phyloP scores from a whole-genome alignment of 1,284 basidiomycete species.

The Cerioporus squamosus region DNA sequence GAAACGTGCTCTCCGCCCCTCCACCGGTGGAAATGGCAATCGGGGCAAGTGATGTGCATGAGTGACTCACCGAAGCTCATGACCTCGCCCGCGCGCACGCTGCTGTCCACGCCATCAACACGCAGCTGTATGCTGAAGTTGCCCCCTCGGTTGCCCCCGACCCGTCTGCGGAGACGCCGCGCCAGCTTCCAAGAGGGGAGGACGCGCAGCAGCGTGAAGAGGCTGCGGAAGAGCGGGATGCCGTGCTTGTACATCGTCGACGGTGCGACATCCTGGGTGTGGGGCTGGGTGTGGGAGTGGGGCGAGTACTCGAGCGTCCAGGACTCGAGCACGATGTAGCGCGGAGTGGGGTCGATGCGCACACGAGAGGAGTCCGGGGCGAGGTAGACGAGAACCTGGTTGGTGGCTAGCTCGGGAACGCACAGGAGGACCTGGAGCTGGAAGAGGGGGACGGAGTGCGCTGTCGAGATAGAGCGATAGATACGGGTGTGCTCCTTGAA shows the following conservation, averaged over 20 bases:
- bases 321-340: conserved; percentile 73
- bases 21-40: too few relatives aligned
- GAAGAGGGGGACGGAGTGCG: conserved; percentile 50
- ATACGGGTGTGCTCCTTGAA: conserved; percentile 65
- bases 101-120: conserved; percentile 43
- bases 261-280: conserved; percentile 59
- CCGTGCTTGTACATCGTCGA: conserved; percentile 82
- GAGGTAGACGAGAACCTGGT: conserved; percentile 72
- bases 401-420: conserved; percentile 67
- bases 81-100: conserved; percentile 33
- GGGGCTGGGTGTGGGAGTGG: conserved; percentile 32
- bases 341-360: conserved; percentile 68
- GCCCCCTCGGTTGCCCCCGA: conserved; percentile 44
- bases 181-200: conserved; percentile 76
- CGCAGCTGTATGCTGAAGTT: conserved; percentile 58
- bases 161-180: conserved; percentile 58
- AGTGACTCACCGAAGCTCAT: conserved; percentile 43
- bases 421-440: conserved; percentile 71
- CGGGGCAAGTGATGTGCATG: background rate
- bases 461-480: conserved; percentile 64
- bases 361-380: conserved; percentile 60
- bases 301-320: conserved; percentile 63
- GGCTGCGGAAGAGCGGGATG: conserved; percentile 76
- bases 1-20: too few relatives aligned
- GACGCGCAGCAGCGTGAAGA: conserved; percentile 71